Evolutionary conservation across 768 basidiomycete genomes (phyloP).

Genomic region (Termitomyces sp.): DNA sequence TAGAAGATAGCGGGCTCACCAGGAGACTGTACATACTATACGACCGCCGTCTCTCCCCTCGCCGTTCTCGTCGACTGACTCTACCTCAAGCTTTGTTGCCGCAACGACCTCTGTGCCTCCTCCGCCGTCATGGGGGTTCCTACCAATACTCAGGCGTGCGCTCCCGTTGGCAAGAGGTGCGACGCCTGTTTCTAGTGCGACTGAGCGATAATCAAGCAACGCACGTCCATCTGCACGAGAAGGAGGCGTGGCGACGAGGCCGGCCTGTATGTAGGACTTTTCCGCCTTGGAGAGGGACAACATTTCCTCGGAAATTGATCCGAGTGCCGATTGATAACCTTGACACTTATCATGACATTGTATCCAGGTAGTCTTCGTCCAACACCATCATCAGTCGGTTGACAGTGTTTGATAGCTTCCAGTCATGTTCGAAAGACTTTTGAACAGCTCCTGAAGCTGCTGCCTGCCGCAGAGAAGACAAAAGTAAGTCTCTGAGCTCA

Average conservation of each 20-base stretch:
- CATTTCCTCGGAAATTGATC: slow-evolving; percentile 15
- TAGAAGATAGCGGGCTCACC: slow-evolving; percentile 45
- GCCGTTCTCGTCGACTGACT: slow-evolving; percentile 39
- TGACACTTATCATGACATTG: slow-evolving; percentile 3
- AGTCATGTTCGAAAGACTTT: slow-evolving; percentile 47
- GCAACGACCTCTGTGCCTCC: slow-evolving; percentile 77
- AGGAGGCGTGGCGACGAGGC: slow-evolving; percentile 53
- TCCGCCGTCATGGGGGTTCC: slow-evolving; percentile 43
- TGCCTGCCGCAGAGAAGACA: slow-evolving; percentile 43
- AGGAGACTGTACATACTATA: slow-evolving; percentile 66
- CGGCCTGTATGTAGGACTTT: slow-evolving; percentile 67
- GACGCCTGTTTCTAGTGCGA: slow-evolving; percentile 73
- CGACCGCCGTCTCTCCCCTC: slow-evolving; percentile 51
- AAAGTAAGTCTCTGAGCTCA: slow-evolving; percentile 37
- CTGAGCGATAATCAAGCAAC: slow-evolving; percentile 58
- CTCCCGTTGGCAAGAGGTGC: slow-evolving; percentile 84
- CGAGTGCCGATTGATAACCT: slow-evolving; percentile 8
- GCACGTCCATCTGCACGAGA: slow-evolving; percentile 75
- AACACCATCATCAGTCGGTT: background rate
- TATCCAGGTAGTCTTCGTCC: slow-evolving; percentile 7
- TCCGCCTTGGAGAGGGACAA: slow-evolving; percentile 71
- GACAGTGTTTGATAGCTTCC: background rate
- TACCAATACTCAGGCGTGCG: slow-evolving; percentile 69
- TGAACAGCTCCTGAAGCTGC: slow-evolving; percentile 39
- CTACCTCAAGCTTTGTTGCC: slow-evolving; percentile 77